Evolutionary conservation across 768 basidiomycete species (phyloP).

Genomic region (Boletellus emodensis): DNA sequence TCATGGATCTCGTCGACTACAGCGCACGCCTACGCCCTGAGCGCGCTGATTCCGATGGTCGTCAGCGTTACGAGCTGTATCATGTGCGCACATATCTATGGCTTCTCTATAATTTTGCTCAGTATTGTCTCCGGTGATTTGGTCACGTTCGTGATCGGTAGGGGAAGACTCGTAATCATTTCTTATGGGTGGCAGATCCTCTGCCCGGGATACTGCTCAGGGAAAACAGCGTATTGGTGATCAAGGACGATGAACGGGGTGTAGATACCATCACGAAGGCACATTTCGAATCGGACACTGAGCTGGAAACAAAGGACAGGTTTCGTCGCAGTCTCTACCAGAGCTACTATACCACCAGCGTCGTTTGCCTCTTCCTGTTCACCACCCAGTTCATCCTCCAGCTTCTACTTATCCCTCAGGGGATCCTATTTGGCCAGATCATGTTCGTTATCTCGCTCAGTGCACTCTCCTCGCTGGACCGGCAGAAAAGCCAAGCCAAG

Average conservation of each 20-base stretch:
- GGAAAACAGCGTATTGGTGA: conserved; percentile 17
- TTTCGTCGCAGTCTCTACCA: neutral
- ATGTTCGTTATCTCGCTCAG: conserved; percentile 29
- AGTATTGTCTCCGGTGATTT: conserved; percentile 27
- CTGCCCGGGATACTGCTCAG: conserved; percentile 20
- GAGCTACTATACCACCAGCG: too few species aligned
- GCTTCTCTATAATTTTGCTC: conserved; percentile 29
- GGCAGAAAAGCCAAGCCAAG: conserved; percentile 20
- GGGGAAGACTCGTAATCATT: conserved; percentile 23
- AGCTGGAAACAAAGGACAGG: conserved; percentile 7
- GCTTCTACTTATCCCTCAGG: conserved; percentile 32
- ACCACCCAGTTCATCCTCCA: conserved; percentile 28
- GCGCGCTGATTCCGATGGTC: conserved; percentile 21
- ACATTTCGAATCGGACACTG: conserved; percentile 10
- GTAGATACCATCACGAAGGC: conserved; percentile 28
- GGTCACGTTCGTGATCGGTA: conserved; percentile 25
- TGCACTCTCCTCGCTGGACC: conserved; percentile 31
- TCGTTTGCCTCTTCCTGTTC: too few species aligned
- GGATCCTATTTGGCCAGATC: conserved; percentile 30
- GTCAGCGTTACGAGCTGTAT: conserved; percentile 19
- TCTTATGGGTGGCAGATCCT: conserved; percentile 14
- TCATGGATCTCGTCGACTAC: conserved; percentile 8
- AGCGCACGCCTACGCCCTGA: neutral
- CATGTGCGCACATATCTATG: conserved; percentile 21
- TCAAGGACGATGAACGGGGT: conserved; percentile 23